Evolutionary conservation across 2,329 filamentous ascomycete genomes (phyloP).

Genomic region (Dactylonectria macrodidyma): DNA sequence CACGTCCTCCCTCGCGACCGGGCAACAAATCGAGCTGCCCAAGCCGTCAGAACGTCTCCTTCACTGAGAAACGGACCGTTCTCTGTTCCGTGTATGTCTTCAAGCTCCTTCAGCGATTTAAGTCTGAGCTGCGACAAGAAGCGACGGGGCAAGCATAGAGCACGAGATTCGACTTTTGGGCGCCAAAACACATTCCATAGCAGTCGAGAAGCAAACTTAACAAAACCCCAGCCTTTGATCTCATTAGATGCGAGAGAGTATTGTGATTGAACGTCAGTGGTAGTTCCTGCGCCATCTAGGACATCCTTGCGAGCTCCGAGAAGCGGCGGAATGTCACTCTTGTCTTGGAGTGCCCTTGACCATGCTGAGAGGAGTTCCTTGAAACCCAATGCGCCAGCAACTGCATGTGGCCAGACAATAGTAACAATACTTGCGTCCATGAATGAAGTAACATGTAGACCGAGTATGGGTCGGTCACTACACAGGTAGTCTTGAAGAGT

Average conservation of each 20-base stretch:
- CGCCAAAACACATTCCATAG: not conserved
- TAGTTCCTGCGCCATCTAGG: not conserved
- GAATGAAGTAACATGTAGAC: conserved; percentile 64
- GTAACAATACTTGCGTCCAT: conserved; percentile 62
- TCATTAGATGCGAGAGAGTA: not conserved
- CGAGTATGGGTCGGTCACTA: conserved; percentile 61
- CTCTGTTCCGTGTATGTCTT: not conserved
- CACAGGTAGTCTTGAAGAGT: conserved; percentile 58
- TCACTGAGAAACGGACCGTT: conserved; percentile 4
- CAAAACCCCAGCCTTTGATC: not conserved
- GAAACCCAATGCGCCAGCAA: conserved; percentile 11
- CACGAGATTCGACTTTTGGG: not conserved
- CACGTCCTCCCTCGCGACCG: not conserved
- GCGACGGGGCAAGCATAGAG: not conserved
- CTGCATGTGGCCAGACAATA: conserved; percentile 61
- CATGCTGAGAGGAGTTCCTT: conserved; percentile 3
- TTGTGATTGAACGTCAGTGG: not conserved
- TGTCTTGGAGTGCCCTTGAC: not conserved
- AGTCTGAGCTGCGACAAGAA: not conserved
- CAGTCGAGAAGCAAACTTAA: not conserved
- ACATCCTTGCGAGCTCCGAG: not conserved
- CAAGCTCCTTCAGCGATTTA: not conserved
- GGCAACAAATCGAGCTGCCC: not conserved
- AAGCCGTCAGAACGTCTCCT: conserved; percentile 7
- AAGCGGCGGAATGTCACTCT: not conserved